Evolutionary conservation across 2,329 filamentous ascomycete genomes (phyloP), one percentile per base, ranked within the genome.

Genomic region (Talaromyces piceae): DNA sequence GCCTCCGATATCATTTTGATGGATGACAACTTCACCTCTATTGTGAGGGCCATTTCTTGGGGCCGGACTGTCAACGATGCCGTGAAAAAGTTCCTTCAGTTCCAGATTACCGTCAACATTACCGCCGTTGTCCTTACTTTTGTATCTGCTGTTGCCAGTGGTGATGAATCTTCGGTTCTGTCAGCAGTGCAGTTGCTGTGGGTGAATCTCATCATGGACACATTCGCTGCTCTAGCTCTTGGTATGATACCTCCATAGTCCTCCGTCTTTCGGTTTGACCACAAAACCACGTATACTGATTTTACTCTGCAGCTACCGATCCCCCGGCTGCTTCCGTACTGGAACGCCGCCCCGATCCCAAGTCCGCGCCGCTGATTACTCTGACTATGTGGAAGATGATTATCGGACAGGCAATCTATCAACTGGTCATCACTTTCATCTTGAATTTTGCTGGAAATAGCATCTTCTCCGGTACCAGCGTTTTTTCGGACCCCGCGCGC

Each of bases 1-100:
- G 87, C 87, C 1, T 91, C 87, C 6, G 85, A 86, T 31, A 91
- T 91, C 55, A 89, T 91, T 59, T 75, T 91, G 12, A 90, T 91
- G 87, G 87, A 91, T 63, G 87, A 91, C 69, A 91, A 91, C 71
- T 91, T 91, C 68, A 79, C 83, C 25, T 90, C 86, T n/a, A 91
- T 91, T 55, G 84, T 91, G 57, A 89, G 88, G 69, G 87, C 87
- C 12, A 76, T 91, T 59, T 84, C 86, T 59, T 91, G 87, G 87
- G 87, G 87, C 47, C 80, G 85, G 23, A 83, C 85, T 28, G 85
- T 88, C 59, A 88, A 88, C 61, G 85, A 88, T 62, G 83, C 85
- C 1, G 85, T 88, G 60, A 87, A 88, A 73, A 83, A 84, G 55
- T 88, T 88, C 67, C 73, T 88, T 47, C 54, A 70, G 58, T 73